Percentiles rank a stretch among this genome's conserved stretches.
These are phyloP conservation scores for Chionographis japonica DNA, from an alignment of 106 monocot genomes.

Conservation along the genomic window DNA sequence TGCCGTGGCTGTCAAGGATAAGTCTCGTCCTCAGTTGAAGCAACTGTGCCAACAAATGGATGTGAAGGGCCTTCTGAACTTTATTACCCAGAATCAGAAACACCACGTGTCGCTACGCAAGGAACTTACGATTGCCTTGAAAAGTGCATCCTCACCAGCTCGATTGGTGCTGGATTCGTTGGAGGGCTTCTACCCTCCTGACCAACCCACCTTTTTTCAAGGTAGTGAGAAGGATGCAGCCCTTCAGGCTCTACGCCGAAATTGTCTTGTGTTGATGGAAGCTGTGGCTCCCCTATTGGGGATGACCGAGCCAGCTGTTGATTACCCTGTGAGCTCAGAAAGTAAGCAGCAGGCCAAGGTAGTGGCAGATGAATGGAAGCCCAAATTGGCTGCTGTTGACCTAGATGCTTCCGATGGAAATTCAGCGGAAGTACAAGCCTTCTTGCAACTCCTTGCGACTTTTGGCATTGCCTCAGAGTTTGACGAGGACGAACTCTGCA, in stretches of 20 bases:
- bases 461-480: constrained; percentile 55
- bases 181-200: constrained; percentile 44
- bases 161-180: constrained; percentile 62
- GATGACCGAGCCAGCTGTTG: constrained; percentile 20
- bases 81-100: constrained; percentile 56
- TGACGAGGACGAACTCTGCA: constrained; percentile 68
- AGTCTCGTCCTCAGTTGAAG: constrained; percentile 44
- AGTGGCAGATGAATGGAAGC: constrained; percentile 68
- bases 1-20: constrained; percentile 24
- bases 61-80: constrained; percentile 60
- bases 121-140: constrained; percentile 53
- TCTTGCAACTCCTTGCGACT: constrained; percentile 65
- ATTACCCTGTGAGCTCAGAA: constrained; percentile 49
- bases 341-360: constrained; percentile 54
- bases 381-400: constrained; percentile 43
- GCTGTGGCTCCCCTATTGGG: constrained; percentile 33
- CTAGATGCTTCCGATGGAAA: constrained; percentile 53
- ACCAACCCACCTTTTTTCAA: constrained; percentile 32
- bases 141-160: constrained; percentile 59
- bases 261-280: constrained; percentile 73
- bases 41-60: constrained; percentile 73
- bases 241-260: constrained; percentile 43
- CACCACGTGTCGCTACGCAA: constrained; percentile 25
- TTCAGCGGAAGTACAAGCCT: constrained; percentile 66
- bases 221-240: constrained; percentile 22